Evolutionary conservation across 2,329 filamentous ascomycete species (phyloP).

Genomic region (Lecanicillium sp.): DNA sequence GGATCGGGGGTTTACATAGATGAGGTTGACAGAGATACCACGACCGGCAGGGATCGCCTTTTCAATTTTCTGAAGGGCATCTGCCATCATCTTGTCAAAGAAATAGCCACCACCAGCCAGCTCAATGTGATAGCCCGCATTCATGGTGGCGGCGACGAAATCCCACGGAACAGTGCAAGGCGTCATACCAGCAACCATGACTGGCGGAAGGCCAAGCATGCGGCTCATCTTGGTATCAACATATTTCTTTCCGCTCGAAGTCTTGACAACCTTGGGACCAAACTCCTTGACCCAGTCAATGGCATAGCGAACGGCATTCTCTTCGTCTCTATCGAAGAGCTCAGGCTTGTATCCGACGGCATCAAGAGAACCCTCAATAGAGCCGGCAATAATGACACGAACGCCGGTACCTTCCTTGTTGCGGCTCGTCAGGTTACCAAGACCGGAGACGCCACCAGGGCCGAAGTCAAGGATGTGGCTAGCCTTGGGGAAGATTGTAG

Average conservation of each 20-base stretch:
- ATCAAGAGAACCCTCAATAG: constrained; percentile 80
- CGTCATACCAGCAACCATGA: constrained; percentile 93
- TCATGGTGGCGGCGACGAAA: constrained; percentile 88
- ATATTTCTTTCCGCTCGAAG: constrained; percentile 79
- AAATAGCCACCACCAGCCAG: constrained; percentile 87
- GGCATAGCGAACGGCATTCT: constrained; percentile 89
- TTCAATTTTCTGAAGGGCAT: constrained; percentile 78
- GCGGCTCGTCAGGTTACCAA: constrained; percentile 92
- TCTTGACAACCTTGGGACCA: constrained; percentile 86
- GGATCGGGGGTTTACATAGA: constrained; percentile 82
- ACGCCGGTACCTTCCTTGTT: constrained; percentile 99
- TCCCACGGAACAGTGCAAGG: constrained; percentile 84
- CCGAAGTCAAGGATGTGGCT: constrained; percentile 97
- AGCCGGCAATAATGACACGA: constrained; percentile 87
- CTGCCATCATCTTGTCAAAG: constrained; percentile 72
- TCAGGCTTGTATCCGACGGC: constrained; percentile 98
- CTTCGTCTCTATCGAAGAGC: constrained; percentile 91
- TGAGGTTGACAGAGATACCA: constrained; percentile 83
- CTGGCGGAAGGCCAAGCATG: constrained; percentile 72
- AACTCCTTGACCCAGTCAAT: constrained; percentile 98
- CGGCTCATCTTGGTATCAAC: constrained; percentile 96
- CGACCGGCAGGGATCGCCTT: constrained; percentile 74
- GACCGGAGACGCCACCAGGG: constrained; percentile 90
- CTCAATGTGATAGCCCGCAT: constrained; percentile 90
- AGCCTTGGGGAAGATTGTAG: constrained; percentile 81